A percentile compares a stretch with the other conserved stretches of the same genome.
phyloP scores from a whole-genome alignment of 108 stramenopile species.

The Mayamaea pseudoterrestris region DNA sequence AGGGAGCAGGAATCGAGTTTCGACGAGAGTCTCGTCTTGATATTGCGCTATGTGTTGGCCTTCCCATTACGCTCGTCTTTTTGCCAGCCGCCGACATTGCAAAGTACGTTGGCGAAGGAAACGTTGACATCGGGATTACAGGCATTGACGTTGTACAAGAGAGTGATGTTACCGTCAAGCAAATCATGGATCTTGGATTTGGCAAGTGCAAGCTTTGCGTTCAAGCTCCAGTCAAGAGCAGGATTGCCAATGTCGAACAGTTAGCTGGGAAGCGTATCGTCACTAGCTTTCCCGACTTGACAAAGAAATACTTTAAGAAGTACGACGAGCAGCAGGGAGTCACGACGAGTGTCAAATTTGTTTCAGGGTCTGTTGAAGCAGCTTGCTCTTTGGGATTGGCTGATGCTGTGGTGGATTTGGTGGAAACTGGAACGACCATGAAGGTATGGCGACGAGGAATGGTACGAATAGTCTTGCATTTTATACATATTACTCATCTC shows the following conservation, averaged over 20 bases:
- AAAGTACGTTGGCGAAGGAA: constrained; percentile 90
- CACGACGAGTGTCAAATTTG: constrained; percentile 72
- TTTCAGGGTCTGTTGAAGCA: constrained; percentile 94
- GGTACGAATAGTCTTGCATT: not conserved
- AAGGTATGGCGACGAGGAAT: constrained; percentile 39
- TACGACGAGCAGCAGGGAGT: constrained; percentile 63
- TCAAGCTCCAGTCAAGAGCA: constrained; percentile 76
- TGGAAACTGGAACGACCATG: constrained; percentile 98
- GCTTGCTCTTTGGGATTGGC: constrained; percentile 93
- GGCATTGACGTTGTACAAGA: constrained; percentile 83
- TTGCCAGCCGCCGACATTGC: constrained; percentile 94
- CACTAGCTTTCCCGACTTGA: constrained; percentile 85
- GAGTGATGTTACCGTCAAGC: constrained; percentile 62
- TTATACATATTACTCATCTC: not conserved
- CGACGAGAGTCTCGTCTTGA: constrained; percentile 75
- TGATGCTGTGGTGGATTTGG: constrained; percentile 95
- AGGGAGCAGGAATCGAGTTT: constrained; percentile 91
- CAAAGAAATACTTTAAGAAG: constrained; percentile 75
- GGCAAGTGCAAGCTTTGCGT: constrained; percentile 91
- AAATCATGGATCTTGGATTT: constrained; percentile 86
- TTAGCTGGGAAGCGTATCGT: constrained; percentile 91
- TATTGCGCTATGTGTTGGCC: constrained; percentile 68
- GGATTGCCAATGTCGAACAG: constrained; percentile 50
- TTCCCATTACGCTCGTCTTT: constrained; percentile 90
- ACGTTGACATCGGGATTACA: constrained; percentile 94